Conservation (phyloP, 2,329 filamentous ascomycete species). For the Curvularia spicifera region DNA sequence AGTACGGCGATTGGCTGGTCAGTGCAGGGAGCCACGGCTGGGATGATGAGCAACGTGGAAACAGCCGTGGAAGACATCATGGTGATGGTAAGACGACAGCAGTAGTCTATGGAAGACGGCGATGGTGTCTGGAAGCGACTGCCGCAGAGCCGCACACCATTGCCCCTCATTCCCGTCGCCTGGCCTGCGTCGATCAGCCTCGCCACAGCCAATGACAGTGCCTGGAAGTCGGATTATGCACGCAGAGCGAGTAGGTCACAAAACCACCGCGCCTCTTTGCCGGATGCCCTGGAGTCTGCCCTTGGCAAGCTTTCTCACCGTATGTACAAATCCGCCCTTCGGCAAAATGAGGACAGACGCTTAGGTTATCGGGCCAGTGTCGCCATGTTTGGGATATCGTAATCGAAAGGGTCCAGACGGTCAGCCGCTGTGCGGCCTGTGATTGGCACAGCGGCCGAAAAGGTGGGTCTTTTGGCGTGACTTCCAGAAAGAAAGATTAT, state of each 20-base stretch:
- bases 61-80: background rate
- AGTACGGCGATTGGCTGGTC: slow-evolving; percentile 9
- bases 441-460: slow-evolving; percentile 24
- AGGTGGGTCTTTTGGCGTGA: slow-evolving; percentile 19
- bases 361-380: slow-evolving; percentile 13
- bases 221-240: slow-evolving; percentile 24
- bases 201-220: slow-evolving; percentile 27
- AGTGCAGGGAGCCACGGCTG: background rate
- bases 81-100: background rate
- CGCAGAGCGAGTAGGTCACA: slow-evolving; percentile 13
- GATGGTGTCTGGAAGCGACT: slow-evolving; percentile 7
- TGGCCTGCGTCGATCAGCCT: slow-evolving; percentile 26
- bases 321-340: slow-evolving; percentile 14
- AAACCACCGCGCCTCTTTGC: slow-evolving; percentile 8
- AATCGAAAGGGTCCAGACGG: slow-evolving; percentile 32
- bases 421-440: slow-evolving; percentile 5
- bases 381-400: slow-evolving; percentile 24
- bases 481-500: slow-evolving; percentile 30
- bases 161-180: slow-evolving; percentile 22
- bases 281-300: background rate
- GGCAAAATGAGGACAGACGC: slow-evolving; percentile 19
- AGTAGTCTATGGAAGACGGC: slow-evolving; percentile 1
- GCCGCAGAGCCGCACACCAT: slow-evolving; percentile 25
- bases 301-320: background rate
- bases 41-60: background rate